Percentiles rank a stretch among this genome's conserved stretches.
These are phyloP conservation scores for Fusarium luffae DNA, from an alignment of 2,329 filamentous ascomycete genomes.

Conservation along the genomic window DNA sequence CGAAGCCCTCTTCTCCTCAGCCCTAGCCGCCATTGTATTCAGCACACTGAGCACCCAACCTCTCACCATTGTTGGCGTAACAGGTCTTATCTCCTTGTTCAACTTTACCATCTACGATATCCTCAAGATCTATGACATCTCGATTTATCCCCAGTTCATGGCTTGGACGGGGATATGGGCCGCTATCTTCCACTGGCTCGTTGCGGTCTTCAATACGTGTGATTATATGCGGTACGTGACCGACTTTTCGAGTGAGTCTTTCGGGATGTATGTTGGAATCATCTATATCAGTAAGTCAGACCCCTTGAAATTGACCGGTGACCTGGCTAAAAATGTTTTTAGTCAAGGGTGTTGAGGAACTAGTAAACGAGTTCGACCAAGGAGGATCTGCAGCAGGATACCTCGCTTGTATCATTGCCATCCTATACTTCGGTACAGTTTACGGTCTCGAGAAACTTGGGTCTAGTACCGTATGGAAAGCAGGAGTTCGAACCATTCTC, in stretches of 20 bases:
- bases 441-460: constrained; percentile 1
- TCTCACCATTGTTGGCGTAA: constrained; percentile 4
- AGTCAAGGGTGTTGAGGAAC: constrained; percentile 1
- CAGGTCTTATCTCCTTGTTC: constrained; percentile 3
- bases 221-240: constrained; percentile 10
- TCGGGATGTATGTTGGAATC: constrained; percentile 2
- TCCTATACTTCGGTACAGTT: background rate
- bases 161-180: constrained; percentile 9
- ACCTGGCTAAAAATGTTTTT: background rate
- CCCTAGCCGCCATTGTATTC: background rate
- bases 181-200: constrained; percentile 4
- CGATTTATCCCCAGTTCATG: constrained; percentile 5
- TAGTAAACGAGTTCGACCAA: constrained; percentile 2
- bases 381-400: background rate
- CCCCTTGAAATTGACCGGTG: rapidly evolving
- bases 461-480: background rate
- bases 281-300: background rate
- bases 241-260: constrained; percentile 1
- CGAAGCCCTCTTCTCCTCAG: background rate
- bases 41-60: background rate
- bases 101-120: constrained; percentile 10
- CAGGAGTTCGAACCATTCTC: background rate
- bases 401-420: constrained; percentile 1
- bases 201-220: background rate
- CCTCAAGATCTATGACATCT: background rate